Evolutionary conservation across 345 rosid genomes (phyloP).

Genomic region (Dimocarpus longan): DNA sequence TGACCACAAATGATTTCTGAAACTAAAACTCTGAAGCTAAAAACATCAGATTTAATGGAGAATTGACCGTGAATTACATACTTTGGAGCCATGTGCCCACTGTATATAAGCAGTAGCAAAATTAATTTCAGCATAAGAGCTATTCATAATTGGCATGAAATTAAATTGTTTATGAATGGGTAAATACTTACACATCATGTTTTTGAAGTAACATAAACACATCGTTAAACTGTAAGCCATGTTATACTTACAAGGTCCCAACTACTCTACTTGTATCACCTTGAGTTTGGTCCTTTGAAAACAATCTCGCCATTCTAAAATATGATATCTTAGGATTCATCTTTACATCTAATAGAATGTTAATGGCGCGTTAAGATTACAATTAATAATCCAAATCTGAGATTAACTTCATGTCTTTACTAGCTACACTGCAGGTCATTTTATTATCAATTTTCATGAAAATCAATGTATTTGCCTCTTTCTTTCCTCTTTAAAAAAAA

Average conservation of each 20-base stretch:
- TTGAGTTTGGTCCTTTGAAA: neutral
- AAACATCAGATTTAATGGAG: slow-evolving; percentile 34
- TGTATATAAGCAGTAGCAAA: neutral
- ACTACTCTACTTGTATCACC: neutral
- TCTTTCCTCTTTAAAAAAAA: too few relatives aligned
- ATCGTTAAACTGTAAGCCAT: too few relatives aligned
- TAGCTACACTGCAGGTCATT: too few relatives aligned
- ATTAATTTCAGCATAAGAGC: neutral
- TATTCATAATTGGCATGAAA: too few relatives aligned
- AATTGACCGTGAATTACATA: slow-evolving; percentile 34
- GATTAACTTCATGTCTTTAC: too few relatives aligned
- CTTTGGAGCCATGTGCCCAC: neutral
- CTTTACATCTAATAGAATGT: neutral
- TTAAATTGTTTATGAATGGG: too few relatives aligned
- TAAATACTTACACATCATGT: too few relatives aligned
- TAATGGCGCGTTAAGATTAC: too few relatives aligned
- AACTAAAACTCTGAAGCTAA: slow-evolving; percentile 34
- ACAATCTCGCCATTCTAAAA: neutral
- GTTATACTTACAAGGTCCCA: neutral
- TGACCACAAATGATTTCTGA: slow-evolving; percentile 37
- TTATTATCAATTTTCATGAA: too few relatives aligned
- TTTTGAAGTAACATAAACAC: neutral
- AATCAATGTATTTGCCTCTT: too few relatives aligned
- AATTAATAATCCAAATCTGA: too few relatives aligned
- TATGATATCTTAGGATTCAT: neutral